Evolutionary conservation across 306 rosid species (phyloP), one percentile per base, ranked within the genome.

Genomic region (Glycine latifolia): DNA sequence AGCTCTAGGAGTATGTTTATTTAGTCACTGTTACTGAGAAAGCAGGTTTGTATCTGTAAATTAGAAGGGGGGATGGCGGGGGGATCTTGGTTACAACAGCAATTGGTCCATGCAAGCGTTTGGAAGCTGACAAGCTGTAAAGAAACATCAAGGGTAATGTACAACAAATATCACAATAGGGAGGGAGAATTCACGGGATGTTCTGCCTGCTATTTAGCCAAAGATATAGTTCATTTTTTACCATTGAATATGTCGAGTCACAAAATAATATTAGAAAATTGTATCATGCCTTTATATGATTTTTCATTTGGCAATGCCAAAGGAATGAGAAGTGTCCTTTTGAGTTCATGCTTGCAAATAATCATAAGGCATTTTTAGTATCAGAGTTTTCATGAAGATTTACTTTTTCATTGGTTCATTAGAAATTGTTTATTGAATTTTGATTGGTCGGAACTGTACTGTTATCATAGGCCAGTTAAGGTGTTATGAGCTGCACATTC

Each of bases 41-140:
- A 20, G 76, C 86, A 84, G 88, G 65, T 73, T 75, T 66, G 87
- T 82, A 74, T 15, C 61, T 70, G 87, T 78, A 90, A 75, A 81
- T 84, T 77, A 41, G 77, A 48, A 8, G 13, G 6, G n/a, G 14
- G 66, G 7, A 12, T 3, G 39, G 39, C 4, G 39, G 39, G 39
- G 39, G 44, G 44, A 49, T 79, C 61, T 67, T 59, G 52, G 82
- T 37, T 56, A 63, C 75, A 60, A 35, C 48, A 48, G 63, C 79
- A 20, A 55, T 49, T 82, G 73, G 63, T 80, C 67, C 79, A 33
- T 49, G 44, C 67, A 52, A 80, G 66, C 52, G 54, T 67, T 83
- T 71, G 74, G 82, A 79, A 85, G 67, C 78, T 70, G 68, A 76
- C 80, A 63, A 60, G 85, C 83, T 86, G 88, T 86, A 85, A 74